Conservation (phyloP, 2,329 filamentous ascomycete species). For the Colletotrichum magnum region DNA sequence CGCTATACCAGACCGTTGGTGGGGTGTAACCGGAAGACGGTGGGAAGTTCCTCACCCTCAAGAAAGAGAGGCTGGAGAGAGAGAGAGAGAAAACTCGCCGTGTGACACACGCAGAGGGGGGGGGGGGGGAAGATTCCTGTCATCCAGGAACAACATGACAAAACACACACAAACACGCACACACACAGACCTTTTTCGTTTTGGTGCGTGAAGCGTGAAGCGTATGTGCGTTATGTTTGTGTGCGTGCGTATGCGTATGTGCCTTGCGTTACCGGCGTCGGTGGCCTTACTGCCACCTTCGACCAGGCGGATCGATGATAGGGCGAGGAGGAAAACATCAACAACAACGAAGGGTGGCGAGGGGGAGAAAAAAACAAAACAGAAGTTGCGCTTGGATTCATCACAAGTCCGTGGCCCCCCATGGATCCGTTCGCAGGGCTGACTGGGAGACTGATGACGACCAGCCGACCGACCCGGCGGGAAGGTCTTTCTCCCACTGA, state of each 20-base stretch:
- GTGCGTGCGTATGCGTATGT: constrained; percentile 1
- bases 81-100: background rate
- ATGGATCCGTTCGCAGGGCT: constrained; percentile 17
- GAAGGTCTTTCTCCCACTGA: no score
- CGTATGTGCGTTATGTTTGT: background rate
- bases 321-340: background rate
- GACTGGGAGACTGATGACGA: no score
- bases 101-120: background rate
- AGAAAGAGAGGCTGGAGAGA: background rate
- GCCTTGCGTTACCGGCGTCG: background rate
- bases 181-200: background rate
- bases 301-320: constrained; percentile 8
- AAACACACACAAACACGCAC: no score
- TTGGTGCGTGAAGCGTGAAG: background rate
- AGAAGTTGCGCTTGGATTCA: constrained; percentile 16
- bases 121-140: background rate
- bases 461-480: no score
- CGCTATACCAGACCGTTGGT: no score
- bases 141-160: background rate
- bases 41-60: no score
- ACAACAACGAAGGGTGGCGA: no score
- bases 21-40: no score
- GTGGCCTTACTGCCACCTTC: no score
- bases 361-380: background rate
- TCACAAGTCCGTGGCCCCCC: background rate